Base-by-base conservation (phyloP, 768 basidiomycete species). In the Suillus weaverae region DNA sequence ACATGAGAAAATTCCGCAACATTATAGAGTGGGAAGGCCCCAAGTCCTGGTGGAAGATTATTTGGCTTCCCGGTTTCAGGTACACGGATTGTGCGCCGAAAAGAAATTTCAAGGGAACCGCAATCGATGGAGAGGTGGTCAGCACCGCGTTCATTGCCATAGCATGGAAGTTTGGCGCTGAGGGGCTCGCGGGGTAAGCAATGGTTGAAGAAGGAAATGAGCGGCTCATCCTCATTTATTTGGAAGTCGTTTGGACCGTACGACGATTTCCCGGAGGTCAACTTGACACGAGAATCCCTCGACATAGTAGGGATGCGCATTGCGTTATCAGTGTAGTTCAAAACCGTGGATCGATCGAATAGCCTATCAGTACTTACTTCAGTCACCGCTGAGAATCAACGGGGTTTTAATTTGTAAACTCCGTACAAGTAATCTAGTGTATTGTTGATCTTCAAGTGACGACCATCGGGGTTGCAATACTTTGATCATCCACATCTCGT, bases 1-100 rank as follows among this genome's bases (percentile, higher is more conserved):
- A 36, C 59, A 10, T 65, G 39, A 18, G 62, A 53, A 22, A 61
- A 63, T 36, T 69, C 62, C 0, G 54, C 70, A 5, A 70, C 63
- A 60, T 72, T 71, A 61, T 72, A 72, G 54, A 50, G 35, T 44
- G 32, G 32, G 46, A 56, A 56, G 14, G 10, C 4, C 35, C 55
- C 35, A 22, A 56, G 35, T 36, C 35, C 54, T 7, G 33, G n/a
- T 56, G 55, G 55, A 56, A 56, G 55, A 36, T 56, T 54, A 33
- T 55, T 55, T 11, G 14, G 10, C n/a, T n/a, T 4, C 11, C 8
- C 14, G 14, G n/a, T 36, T 36, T 56, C 55, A 2, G 55, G 55
- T 22, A 56, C 55, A 22, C 55, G 55, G 7, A 56, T 16, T 36
- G 55, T 56, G 55, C 55, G 55, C 35, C 14, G 55, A 14, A 56